Base-by-base conservation (phyloP, 2,329 filamentous ascomycete species). In the Pseudopithomyces maydicus region DNA sequence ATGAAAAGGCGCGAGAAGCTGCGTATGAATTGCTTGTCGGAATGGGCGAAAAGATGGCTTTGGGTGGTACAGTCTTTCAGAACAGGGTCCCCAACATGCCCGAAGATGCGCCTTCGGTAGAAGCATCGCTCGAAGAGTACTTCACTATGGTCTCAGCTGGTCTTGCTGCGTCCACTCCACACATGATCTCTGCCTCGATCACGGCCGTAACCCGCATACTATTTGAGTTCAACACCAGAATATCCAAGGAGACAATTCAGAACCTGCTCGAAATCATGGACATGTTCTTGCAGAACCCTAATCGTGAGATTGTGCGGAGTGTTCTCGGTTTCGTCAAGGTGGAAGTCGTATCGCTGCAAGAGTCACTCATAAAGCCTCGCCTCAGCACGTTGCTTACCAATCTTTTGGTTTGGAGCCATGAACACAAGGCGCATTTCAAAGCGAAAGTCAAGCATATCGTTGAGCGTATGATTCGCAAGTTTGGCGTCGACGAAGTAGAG, bases 71-170 rank as follows among this genome's bases (percentile, higher is more conserved):
- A 48, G 95, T 99, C 60, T 85, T 94, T 68, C 96, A 96, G 76
- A 88, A 86, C 65, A 91, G 94, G 73, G 90, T 97, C 2, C 85
- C 91, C 2, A 88, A 94, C 73, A 97, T 98, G 92, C 85, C 91
- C 3, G 80, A 85, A 46, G 88, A 96, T 74, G 90, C 92, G 0
- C 89, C 91, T 2, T 81, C 88, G 32, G 92, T 89, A 3, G 82
- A 85, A 2, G 94, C 95, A 19, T 93, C 85, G 41, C 85, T 99
- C 36, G 94, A 98, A 70, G 95, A 98, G 76, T 98, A 92, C 78
- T 91, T 98, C 80, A 97, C 94, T 54, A 99, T 99, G 95, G 90
- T 98, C 29, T 96, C 91, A 64, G 95, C 95, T 47, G 95, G 95
- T 78, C 85, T 99, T 52, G 95, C 94, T 1, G 94, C 93, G 55